phyloP scores from a whole-genome alignment of 2,329 filamentous ascomycete genomes.

The Ophiostoma angusticollis region DNA sequence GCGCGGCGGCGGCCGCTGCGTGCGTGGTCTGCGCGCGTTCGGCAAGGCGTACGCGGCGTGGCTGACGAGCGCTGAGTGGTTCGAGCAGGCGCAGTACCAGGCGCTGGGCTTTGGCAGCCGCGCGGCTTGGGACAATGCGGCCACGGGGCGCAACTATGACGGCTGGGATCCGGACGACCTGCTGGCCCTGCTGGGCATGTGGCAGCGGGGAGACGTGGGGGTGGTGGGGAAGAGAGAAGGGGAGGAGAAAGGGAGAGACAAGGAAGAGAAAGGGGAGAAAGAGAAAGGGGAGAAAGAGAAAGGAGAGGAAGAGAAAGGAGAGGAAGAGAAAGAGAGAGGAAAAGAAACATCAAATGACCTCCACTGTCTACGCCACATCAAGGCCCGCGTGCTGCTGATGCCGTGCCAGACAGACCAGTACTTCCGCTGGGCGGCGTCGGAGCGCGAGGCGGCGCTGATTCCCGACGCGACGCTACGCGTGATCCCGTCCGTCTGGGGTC shows the following conservation, averaged over 20 bases:
- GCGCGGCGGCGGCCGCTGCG: constrained; percentile 23
- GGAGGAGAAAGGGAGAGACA: neutral
- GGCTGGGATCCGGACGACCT: constrained; percentile 17
- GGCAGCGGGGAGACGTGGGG: constrained; percentile 59
- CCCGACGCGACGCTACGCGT: constrained; percentile 2
- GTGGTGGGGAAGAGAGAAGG: constrained; percentile 50
- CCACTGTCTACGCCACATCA: too few relatives aligned
- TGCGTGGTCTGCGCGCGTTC: constrained; percentile 50
- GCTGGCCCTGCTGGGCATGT: constrained; percentile 48
- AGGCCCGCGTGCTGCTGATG: constrained; percentile 58
- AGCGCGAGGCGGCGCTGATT: constrained; percentile 48
- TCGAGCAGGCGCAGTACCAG: constrained; percentile 57
- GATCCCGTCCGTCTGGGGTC: constrained; percentile 14
- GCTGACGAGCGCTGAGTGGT: constrained; percentile 72
- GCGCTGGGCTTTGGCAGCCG: constrained; percentile 52
- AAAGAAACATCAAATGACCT: too few relatives aligned
- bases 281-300: neutral
- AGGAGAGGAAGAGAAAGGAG: neutral
- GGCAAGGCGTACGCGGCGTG: constrained; percentile 67
- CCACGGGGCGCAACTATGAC: constrained; percentile 62
- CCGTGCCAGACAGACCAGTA: constrained; percentile 66
- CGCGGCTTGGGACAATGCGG: constrained; percentile 60
- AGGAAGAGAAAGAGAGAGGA: neutral
- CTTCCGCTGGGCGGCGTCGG: constrained; percentile 68
- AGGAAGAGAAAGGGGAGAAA: neutral